Conservation (phyloP, 129 eudicot genomes). For the Flaveria ramosissima region DNA sequence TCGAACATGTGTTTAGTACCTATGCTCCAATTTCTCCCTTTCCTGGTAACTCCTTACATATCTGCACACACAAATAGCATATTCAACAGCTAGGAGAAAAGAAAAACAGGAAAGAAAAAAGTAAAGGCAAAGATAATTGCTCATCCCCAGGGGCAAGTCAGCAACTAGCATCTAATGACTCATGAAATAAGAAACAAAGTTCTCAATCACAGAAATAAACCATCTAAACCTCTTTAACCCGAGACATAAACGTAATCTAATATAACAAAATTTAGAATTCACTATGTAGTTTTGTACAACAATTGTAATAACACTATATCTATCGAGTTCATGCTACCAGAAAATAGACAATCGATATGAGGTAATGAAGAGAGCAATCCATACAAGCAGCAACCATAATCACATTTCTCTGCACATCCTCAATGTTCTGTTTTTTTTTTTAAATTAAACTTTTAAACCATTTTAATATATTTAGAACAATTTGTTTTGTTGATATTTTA, state of each 20-base stretch:
- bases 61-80: constrained; percentile 27
- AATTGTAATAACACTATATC: too few relatives aligned
- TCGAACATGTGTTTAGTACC: constrained; percentile 27
- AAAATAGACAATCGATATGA: neutral
- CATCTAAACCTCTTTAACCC: neutral
- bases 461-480: too few relatives aligned
- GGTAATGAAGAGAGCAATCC: neutral
- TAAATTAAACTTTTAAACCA: neutral
- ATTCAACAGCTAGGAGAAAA: neutral
- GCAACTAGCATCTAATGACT: neutral
- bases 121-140: neutral
- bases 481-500: too few relatives aligned
- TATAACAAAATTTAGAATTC: neutral
- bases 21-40: constrained; percentile 41
- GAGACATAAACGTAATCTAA: neutral
- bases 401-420: neutral
- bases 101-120: neutral
- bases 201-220: neutral
- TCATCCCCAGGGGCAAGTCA: neutral
- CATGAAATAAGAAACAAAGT: neutral
- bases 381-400: neutral
- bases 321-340: too few relatives aligned
- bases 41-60: constrained; percentile 39
- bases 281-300: neutral
- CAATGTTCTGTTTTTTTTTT: neutral